Evolutionary conservation across 495 filamentous ascomycete species (phyloP).

Genomic region (Cercophora samala): DNA sequence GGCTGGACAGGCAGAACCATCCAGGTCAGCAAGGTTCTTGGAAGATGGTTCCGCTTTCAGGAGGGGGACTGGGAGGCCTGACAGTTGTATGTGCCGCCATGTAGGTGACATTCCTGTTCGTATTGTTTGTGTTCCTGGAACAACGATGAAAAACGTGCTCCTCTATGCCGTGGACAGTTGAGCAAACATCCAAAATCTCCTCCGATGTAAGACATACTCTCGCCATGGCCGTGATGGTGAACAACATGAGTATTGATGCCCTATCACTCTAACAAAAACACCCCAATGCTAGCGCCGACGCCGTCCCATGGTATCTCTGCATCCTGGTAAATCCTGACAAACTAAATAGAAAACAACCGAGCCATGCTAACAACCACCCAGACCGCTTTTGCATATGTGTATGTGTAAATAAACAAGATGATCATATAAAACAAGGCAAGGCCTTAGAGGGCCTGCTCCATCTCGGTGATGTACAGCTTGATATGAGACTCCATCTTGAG

Average conservation of each 20-base stretch:
- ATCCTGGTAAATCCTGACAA: constrained; percentile 8
- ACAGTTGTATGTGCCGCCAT: background rate
- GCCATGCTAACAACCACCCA: constrained; percentile 15
- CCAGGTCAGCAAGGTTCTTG: constrained; percentile 58
- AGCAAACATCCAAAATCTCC: background rate
- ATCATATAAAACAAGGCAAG: background rate
- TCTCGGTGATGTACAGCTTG: constrained; percentile 94
- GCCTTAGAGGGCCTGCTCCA: constrained; percentile 82
- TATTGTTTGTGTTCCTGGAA: background rate
- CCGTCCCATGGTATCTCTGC: constrained; percentile 24
- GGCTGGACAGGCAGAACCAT: constrained; percentile 67
- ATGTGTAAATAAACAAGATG: constrained; percentile 19
- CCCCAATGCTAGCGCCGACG: constrained; percentile 11
- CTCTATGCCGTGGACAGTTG: background rate
- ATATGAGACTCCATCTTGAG: constrained; percentile 96
- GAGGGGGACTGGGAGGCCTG: constrained; percentile 32
- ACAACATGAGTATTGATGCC: background rate
- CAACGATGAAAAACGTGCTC: background rate
- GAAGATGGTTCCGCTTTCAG: constrained; percentile 70
- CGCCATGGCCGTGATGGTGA: background rate
- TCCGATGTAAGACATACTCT: background rate
- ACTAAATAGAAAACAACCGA: constrained; percentile 10
- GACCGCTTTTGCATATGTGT: too few relatives aligned
- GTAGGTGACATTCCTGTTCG: background rate
- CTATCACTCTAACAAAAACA: background rate